Conservation (phyloP, 1,284 basidiomycete species). For the Chiua sp. region DNA sequence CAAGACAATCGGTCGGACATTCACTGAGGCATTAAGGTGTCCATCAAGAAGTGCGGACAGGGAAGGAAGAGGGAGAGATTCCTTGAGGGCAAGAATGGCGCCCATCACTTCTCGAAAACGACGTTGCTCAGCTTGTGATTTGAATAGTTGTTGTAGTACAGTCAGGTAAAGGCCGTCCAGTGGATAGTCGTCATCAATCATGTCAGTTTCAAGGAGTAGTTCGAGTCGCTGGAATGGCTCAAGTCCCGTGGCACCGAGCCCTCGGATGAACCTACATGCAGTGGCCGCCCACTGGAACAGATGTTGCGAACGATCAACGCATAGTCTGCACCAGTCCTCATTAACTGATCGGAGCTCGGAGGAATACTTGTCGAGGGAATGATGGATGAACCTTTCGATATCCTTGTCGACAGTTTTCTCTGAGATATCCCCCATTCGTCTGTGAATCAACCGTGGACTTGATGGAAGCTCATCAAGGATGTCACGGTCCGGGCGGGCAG, state of each 20-base stretch:
- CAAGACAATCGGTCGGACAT: not conserved
- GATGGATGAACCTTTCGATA: not conserved
- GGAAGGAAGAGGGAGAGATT: not conserved
- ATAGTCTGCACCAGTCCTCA: constrained; percentile 6
- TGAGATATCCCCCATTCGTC: not conserved
- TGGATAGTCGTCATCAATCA: not conserved
- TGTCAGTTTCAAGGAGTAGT: not conserved
- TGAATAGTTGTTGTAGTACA: not conserved
- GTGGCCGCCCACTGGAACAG: constrained; percentile 15
- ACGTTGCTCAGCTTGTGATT: not conserved
- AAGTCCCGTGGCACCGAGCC: not conserved
- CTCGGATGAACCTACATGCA: constrained; percentile 8
- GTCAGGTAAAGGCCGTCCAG: not conserved
- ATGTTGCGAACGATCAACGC: not conserved
- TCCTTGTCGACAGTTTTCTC: not conserved
- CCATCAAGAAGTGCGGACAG: not conserved
- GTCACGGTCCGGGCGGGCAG: constrained; percentile 1
- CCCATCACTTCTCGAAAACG: not conserved
- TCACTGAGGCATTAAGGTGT: not conserved
- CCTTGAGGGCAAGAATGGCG: not conserved
- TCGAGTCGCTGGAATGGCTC: not conserved
- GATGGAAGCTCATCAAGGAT: not conserved
- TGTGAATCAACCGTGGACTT: not conserved
- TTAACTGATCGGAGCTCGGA: not conserved
- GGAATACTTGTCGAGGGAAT: not conserved